phyloP scores from a whole-genome alignment of 225 moss, liverwort and hornwort genomes.

The Sphagnum tenellum region DNA sequence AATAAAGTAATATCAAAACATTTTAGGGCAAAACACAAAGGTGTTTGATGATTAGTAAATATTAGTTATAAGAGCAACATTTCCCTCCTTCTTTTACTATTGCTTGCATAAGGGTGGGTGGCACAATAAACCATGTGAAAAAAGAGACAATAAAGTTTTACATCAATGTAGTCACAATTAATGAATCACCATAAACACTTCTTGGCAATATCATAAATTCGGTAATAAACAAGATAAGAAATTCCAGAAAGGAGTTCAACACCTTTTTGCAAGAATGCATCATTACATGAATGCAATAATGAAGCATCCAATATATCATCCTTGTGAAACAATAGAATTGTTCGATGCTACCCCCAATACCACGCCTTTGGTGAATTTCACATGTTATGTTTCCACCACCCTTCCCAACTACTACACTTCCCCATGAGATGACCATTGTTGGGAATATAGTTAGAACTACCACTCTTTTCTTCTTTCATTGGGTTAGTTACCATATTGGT shows the following conservation, averaged over 20 bases:
- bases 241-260: slow-evolving; percentile 64
- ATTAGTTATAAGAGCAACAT: too few species aligned
- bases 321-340: slow-evolving; percentile 98
- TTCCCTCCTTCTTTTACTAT: too few species aligned
- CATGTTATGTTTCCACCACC: slow-evolving; percentile 29
- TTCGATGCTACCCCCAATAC: slow-evolving; percentile 81
- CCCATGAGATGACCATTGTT: slow-evolving; percentile 76
- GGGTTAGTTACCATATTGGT: slow-evolving; percentile 28
- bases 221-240: slow-evolving; percentile 68
- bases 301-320: slow-evolving; percentile 91
- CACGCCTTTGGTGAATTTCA: slow-evolving; percentile 76
- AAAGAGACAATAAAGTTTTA: slow-evolving; percentile 17
- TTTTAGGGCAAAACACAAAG: too few species aligned
- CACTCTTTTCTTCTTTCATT: slow-evolving; percentile 81
- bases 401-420: slow-evolving; percentile 47
- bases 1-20: too few species aligned
- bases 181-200: slow-evolving; percentile 97
- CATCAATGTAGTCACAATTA: slow-evolving; percentile 94
- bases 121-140: too few species aligned
- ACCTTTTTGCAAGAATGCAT: slow-evolving; percentile 85
- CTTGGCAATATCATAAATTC: slow-evolving; percentile 77
- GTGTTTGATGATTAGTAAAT: too few species aligned
- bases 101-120: too few species aligned
- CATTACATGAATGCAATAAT: slow-evolving; percentile 90
- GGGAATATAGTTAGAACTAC: slow-evolving; percentile 58